These are phyloP conservation scores for Colletotrichum phormii DNA, from an alignment of 2,329 filamentous ascomycete species.

Conservation along the genomic window DNA sequence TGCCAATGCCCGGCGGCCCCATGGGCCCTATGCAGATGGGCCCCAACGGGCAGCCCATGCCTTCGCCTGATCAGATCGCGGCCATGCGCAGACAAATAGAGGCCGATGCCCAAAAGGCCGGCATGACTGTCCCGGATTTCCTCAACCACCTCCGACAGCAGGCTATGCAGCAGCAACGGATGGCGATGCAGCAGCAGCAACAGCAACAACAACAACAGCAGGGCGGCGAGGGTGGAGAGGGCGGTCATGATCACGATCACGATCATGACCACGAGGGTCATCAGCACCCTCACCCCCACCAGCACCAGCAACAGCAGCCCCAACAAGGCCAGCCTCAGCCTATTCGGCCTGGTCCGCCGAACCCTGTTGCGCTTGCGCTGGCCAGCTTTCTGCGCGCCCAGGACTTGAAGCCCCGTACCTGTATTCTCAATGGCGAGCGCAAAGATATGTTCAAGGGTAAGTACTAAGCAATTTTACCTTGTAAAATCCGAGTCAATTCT, in stretches of 20 bases:
- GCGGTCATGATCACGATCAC: conserved; percentile 45
- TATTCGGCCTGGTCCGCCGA: conserved; percentile 82
- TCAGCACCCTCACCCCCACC: conserved; percentile 41
- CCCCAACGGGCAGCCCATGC: conserved; percentile 42
- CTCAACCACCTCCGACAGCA: conserved; percentile 75
- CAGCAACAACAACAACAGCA: conserved; percentile 52
- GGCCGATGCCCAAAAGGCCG: conserved; percentile 84
- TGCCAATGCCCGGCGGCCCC: conserved; percentile 44
- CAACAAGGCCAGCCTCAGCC: conserved; percentile 69
- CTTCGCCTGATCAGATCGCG: conserved; percentile 84
- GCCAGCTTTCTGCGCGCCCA: conserved; percentile 88
- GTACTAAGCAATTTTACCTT: conserved; percentile 10
- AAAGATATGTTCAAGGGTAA: conserved; percentile 98
- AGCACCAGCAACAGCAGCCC: conserved; percentile 42
- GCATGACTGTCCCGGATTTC: conserved; percentile 88
- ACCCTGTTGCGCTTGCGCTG: conserved; percentile 88
- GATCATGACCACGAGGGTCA: conserved; percentile 40
- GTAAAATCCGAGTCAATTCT: neutral
- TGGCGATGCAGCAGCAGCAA: conserved; percentile 46
- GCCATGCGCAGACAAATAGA: conserved; percentile 86
- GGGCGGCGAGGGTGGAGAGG: conserved; percentile 38
- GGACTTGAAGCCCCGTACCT: conserved; percentile 88
- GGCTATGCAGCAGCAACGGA: conserved; percentile 61
- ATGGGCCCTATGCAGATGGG: conserved; percentile 49
- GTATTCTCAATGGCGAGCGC: conserved; percentile 93